Evolutionary conservation across 164 flowering plant genomes (phyloP), one percentile per base, ranked within the genome.

Genomic region (Vitis amurensis): DNA sequence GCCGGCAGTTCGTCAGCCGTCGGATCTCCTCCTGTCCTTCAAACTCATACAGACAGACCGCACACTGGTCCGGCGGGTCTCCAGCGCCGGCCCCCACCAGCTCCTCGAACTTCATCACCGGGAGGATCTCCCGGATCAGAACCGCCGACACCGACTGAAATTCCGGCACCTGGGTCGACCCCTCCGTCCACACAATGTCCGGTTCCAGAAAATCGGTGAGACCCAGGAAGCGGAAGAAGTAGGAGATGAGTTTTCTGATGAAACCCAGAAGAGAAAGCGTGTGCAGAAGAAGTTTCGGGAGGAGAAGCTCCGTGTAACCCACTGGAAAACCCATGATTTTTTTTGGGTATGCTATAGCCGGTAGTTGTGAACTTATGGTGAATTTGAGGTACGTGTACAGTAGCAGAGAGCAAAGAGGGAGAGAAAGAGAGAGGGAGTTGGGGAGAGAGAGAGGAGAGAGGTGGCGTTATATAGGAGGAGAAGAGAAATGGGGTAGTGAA

Each of bases 21-120:
- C 94, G 76, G 82, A 87, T 84, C 78, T 89, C 89, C n/a, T 88
- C 88, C 2, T 68, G 69, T 3, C 52, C 73, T 29, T 76, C 83
- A 71, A 91, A 89, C 68, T 91, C 94, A 80, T 83, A 82, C 66
- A 90, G 71, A 56, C 95, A 89, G 2, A 89, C 92, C 13, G 91
- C 91, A 69, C 94, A 88, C 71, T 74, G 70, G 49, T 89, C 91
- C 6, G 84, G 77, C 31, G 77, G 80, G 63, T 66, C 73, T 8
- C 55, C 59, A 8, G 11, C 66, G 14, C 55, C 53, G 55, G 30
- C 15, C 31, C 4, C 44, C n/a, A 55, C 68, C 27, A 86, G 73
- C 31, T 88, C 91, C 13, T 84, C 64, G 78, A 81, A 84, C 68
- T 71, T 79, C 31, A 85, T 80, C 15, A 87, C 89, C 4, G 92